Percentiles rank a stretch among this genome's conserved stretches.
Evolutionary conservation across 2,329 filamentous ascomycete species (phyloP).

Genomic region (Pestalotiopsis sp.): DNA sequence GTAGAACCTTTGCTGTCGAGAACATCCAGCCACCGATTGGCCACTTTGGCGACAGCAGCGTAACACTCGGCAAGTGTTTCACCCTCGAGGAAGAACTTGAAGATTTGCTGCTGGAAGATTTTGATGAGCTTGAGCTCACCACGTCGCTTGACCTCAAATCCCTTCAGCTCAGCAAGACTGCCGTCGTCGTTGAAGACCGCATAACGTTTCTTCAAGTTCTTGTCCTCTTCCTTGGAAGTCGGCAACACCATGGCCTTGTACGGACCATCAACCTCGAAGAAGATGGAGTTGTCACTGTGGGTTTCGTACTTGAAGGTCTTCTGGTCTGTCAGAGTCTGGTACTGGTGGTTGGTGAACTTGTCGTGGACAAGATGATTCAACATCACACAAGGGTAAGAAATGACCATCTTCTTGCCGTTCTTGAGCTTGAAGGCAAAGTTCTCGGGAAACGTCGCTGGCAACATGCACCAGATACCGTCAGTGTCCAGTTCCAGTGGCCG

Average conservation of each 20-base stretch:
- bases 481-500: constrained; percentile 93
- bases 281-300: constrained; percentile 98
- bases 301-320: constrained; percentile 89
- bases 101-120: constrained; percentile 98
- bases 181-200: constrained; percentile 99
- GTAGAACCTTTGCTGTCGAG: constrained; percentile 86
- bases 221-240: constrained; percentile 98
- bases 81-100: constrained; percentile 98
- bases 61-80: constrained; percentile 88
- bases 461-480: constrained; percentile 99
- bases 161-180: constrained; percentile 91
- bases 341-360: constrained; percentile 96
- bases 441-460: constrained; percentile 93
- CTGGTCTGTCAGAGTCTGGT: constrained; percentile 84
- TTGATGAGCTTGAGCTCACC: constrained; percentile 99
- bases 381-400: constrained; percentile 99
- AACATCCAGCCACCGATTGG: constrained; percentile 96
- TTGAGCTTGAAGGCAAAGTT: constrained; percentile 94
- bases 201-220: constrained; percentile 99
- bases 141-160: constrained; percentile 95
- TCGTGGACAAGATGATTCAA: constrained; percentile 95
- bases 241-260: constrained; percentile 98
- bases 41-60: constrained; percentile 86
- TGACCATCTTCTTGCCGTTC: constrained; percentile 93
- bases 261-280: constrained; percentile 98